These are phyloP conservation scores for Begonia fuchsioides DNA, from an alignment of 306 rosid genomes.

Conservation along the genomic window DNA sequence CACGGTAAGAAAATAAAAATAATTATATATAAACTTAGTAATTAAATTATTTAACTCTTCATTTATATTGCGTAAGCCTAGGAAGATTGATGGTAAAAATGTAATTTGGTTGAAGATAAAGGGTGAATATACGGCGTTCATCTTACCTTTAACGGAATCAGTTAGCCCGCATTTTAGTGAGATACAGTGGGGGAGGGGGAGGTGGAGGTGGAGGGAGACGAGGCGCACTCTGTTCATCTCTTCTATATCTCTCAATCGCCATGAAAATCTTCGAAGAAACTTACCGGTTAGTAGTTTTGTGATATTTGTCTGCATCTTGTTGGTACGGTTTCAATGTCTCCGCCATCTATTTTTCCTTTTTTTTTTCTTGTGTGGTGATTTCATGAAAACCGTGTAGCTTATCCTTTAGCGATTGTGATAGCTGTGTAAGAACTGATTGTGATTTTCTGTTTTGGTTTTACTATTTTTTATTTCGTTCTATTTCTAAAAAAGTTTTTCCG, in stretches of 20 bases:
- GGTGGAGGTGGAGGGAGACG: constrained; percentile 8
- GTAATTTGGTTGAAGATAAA: too few species aligned
- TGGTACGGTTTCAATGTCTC: constrained; percentile 15
- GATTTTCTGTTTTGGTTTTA: neutral
- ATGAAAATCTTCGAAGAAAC: constrained; percentile 12
- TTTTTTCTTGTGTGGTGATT: neutral
- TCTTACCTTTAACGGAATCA: neutral
- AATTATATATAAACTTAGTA: too few species aligned
- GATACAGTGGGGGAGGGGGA: constrained; percentile 3
- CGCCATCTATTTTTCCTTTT: neutral
- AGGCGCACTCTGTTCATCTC: neutral
- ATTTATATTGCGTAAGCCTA: too few species aligned
- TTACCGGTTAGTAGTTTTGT: constrained; percentile 8
- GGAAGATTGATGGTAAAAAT: too few species aligned
- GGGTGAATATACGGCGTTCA: too few species aligned
- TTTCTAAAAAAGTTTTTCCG: neutral
- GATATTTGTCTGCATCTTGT: constrained; percentile 19
- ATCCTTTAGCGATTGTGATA: constrained; percentile 1
- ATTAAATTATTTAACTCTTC: too few species aligned
- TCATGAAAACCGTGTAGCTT: neutral
- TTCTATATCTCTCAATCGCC: neutral
- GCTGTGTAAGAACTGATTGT: too few species aligned
- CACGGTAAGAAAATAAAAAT: too few species aligned
- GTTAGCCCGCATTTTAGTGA: constrained; percentile 4
- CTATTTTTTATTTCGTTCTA: neutral